Conservation (phyloP, 495 filamentous ascomycete species). For the Penicillium atrosanguineum region DNA sequence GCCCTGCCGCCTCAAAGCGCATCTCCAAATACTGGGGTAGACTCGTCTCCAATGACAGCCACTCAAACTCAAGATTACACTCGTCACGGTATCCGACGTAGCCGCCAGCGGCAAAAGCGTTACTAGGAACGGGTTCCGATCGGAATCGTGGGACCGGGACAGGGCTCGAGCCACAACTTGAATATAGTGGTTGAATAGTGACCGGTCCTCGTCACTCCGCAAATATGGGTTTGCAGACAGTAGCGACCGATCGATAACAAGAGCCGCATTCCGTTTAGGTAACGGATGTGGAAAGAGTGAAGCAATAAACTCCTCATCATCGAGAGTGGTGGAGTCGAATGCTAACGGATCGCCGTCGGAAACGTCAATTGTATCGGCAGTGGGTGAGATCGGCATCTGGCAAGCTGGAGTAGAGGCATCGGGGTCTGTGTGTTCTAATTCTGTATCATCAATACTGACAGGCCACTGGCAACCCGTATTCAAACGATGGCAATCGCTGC, state of each 20-base stretch:
- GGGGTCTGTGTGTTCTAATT: not conserved
- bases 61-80: conserved; percentile 27
- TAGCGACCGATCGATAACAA: conserved; percentile 1
- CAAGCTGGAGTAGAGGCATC: conserved; percentile 3
- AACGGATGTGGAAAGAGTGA: conserved; percentile 22
- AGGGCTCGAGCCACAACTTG: conserved; percentile 26
- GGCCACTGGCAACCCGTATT: conserved; percentile 26
- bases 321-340: conserved; percentile 3
- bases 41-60: conserved; percentile 31
- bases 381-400: conserved; percentile 3
- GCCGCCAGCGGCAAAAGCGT: conserved; percentile 28
- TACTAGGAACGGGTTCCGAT: conserved; percentile 28
- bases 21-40: conserved; percentile 27
- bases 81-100: conserved; percentile 25
- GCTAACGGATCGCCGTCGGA: conserved; percentile 14
- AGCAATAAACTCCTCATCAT: conserved; percentile 24
- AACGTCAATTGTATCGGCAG: conserved; percentile 7
- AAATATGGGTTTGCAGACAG: conserved; percentile 23
- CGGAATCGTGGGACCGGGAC: conserved; percentile 21
- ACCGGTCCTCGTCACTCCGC: conserved; percentile 24
- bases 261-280: not conserved
- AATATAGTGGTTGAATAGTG: conserved; percentile 30
- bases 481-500: conserved; percentile 28
- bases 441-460: not conserved
- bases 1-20: conserved; percentile 25